Percentiles rank a stretch among this genome's conserved stretches.
Evolutionary conservation across 192 early-diverging fungal genomes (phyloP).

Genomic region (Coemansia sp.): DNA sequence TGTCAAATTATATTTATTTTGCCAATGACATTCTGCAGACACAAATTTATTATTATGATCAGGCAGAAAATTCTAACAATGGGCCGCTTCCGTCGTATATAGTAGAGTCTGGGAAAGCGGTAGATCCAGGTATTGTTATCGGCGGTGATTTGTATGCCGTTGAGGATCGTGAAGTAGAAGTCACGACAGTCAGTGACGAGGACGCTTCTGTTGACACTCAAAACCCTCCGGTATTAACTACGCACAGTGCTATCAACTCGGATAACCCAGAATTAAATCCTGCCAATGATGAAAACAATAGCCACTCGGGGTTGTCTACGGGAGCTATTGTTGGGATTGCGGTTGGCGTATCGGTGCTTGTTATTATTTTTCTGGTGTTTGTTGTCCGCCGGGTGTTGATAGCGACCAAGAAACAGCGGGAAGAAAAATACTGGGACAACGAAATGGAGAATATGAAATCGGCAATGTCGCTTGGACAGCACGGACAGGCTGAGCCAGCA

Average conservation of each 20-base stretch:
- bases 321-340: slow-evolving; percentile 10
- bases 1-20: slow-evolving; percentile 18
- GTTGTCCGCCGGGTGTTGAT: background rate
- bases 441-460: slow-evolving; percentile 7
- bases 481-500: background rate
- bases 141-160: background rate
- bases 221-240: background rate
- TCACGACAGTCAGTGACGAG: background rate
- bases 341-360: background rate
- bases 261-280: background rate
- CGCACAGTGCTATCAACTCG: background rate
- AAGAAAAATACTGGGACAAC: slow-evolving; percentile 4
- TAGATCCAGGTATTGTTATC: background rate
- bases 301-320: background rate
- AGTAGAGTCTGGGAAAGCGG: background rate
- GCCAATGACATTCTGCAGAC: background rate
- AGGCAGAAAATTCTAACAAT: background rate
- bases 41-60: background rate
- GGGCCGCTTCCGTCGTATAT: background rate
- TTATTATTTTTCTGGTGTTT: background rate
- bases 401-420: background rate
- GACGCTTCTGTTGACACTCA: background rate
- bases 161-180: background rate
- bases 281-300: background rate
- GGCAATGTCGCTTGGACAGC: background rate